Evolutionary conservation across 768 basidiomycete genomes (phyloP).

Genomic region (Mycena chlorophos): DNA sequence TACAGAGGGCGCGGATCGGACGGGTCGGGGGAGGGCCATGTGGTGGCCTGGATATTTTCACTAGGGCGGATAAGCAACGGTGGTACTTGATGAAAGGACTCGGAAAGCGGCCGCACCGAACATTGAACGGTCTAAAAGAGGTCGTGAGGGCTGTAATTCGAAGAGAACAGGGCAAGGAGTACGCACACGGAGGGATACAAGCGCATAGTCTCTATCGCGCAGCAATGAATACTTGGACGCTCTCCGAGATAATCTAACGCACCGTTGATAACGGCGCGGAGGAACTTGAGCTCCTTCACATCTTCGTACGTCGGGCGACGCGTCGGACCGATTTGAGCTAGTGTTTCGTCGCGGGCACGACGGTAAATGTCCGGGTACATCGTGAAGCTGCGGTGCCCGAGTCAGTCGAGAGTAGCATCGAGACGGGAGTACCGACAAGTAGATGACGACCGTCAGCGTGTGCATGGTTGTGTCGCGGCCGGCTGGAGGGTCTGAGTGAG

Average conservation of each 20-base stretch:
- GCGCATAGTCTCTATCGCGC: slow-evolving; percentile 46
- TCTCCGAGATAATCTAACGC: slow-evolving; percentile 7
- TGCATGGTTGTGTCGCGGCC: slow-evolving; percentile 29
- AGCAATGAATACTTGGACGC: background rate
- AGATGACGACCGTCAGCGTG: slow-evolving; percentile 37
- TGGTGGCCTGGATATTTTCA: slow-evolving; percentile 32
- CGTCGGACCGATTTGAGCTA: slow-evolving; percentile 44
- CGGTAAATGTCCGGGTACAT: slow-evolving; percentile 47
- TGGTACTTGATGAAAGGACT: background rate
- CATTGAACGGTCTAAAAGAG: slow-evolving; percentile 37
- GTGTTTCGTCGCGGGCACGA: slow-evolving; percentile 52
- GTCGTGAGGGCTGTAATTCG: background rate
- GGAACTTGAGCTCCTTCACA: slow-evolving; percentile 58
- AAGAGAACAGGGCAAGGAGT: background rate
- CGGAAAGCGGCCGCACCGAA: slow-evolving; percentile 19
- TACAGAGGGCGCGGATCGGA: slow-evolving; percentile 34
- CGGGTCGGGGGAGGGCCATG: slow-evolving; percentile 31
- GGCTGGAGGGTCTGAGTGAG: background rate
- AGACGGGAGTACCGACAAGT: slow-evolving; percentile 26
- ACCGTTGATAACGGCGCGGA: slow-evolving; percentile 63
- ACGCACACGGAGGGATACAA: slow-evolving; percentile 56
- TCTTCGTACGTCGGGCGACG: slow-evolving; percentile 55
- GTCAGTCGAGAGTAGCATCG: background rate
- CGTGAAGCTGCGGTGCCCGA: slow-evolving; percentile 5
- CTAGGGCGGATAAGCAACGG: slow-evolving; percentile 19